Evolutionary conservation across 2,329 filamentous ascomycete genomes (phyloP).

Genomic region (Chaetomiaceae sp.): DNA sequence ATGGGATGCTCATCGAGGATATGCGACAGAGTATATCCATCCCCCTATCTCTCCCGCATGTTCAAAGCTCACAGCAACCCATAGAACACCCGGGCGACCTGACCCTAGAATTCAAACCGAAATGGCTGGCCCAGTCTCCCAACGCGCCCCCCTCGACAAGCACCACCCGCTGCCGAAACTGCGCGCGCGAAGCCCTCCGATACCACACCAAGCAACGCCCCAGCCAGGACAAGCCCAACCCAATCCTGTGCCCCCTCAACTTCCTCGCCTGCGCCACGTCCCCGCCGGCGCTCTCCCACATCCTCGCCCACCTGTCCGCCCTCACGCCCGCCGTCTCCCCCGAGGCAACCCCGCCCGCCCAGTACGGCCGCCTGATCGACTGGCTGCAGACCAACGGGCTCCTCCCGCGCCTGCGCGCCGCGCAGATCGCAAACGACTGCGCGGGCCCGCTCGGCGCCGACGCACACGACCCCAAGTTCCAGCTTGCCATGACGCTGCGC

Average conservation of each 20-base stretch:
- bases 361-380: conserved; percentile 32
- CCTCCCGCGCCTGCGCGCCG: conserved; percentile 34
- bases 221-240: background rate
- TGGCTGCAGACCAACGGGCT: conserved; percentile 39
- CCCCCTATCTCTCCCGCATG: background rate
- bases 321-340: conserved; percentile 35
- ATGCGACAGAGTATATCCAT: conserved; percentile 52
- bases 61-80: background rate
- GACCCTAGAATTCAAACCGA: conserved; percentile 74
- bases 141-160: conserved; percentile 59
- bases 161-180: conserved; percentile 71
- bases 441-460: conserved; percentile 39
- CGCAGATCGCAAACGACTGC: conserved; percentile 40
- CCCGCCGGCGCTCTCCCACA: conserved; percentile 15
- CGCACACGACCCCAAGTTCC: conserved; percentile 44
- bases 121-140: conserved; percentile 76
- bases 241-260: conserved; percentile 57
- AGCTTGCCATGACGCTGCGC: conserved; percentile 72
- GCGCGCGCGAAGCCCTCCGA: conserved; percentile 50
- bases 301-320: conserved; percentile 19
- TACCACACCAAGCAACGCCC: conserved; percentile 26
- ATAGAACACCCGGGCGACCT: conserved; percentile 29
- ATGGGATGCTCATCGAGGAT: conserved; percentile 68
- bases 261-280: conserved; percentile 40
- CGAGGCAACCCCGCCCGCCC: conserved; percentile 28